These are phyloP conservation scores for Dissophora ornata DNA, from an alignment of 192 early-diverging fungal genomes.

Conservation along the genomic window DNA sequence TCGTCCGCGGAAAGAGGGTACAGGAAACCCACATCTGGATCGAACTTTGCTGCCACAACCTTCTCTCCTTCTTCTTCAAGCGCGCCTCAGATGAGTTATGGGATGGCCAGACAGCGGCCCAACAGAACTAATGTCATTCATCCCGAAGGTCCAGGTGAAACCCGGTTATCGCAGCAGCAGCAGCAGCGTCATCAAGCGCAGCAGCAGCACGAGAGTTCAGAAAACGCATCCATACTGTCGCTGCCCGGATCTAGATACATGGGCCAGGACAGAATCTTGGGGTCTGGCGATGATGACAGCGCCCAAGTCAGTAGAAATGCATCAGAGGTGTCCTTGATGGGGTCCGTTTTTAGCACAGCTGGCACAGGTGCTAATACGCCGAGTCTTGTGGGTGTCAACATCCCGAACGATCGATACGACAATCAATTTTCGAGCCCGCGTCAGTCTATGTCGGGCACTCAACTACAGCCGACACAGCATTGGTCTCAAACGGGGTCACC, in stretches of 20 bases:
- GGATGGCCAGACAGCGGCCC: neutral
- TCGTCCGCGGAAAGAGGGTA: slow-evolving; percentile 7
- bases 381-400: slow-evolving; percentile 23
- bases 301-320: slow-evolving; percentile 1
- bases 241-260: slow-evolving; percentile 38
- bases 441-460: neutral
- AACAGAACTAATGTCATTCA: slow-evolving; percentile 7
- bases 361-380: slow-evolving; percentile 1
- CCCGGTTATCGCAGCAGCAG: neutral
- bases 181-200: slow-evolving; percentile 5
- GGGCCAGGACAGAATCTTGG: slow-evolving; percentile 1
- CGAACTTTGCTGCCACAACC: slow-evolving; percentile 25
- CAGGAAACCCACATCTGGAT: slow-evolving; percentile 24
- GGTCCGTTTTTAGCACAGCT: neutral
- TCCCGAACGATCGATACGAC: slow-evolving; percentile 13
- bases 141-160: slow-evolving; percentile 10
- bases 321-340: slow-evolving; percentile 15
- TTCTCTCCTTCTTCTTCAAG: slow-evolving; percentile 32
- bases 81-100: slow-evolving; percentile 22
- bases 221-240: slow-evolving; percentile 29
- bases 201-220: neutral
- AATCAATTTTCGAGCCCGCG: slow-evolving; percentile 28
- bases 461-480: neutral
- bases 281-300: neutral
- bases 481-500: neutral